A percentile compares a stretch with the other conserved stretches of the same genome.
Conservation (phyloP, 192 early-diverging fungal genomes). For the Podila epigama region DNA sequence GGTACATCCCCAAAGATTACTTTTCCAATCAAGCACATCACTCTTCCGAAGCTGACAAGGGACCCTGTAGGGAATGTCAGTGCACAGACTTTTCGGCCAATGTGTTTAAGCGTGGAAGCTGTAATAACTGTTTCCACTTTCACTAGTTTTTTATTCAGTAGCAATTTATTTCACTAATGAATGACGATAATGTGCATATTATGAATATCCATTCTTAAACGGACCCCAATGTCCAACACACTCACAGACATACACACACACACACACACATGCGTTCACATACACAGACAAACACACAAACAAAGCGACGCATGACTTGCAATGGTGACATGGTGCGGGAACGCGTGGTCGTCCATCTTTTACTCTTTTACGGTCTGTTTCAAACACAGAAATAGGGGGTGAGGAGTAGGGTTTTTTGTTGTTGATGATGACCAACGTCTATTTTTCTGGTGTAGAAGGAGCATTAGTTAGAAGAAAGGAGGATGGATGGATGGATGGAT, state of each 20-base stretch:
- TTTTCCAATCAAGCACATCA: conserved; percentile 21
- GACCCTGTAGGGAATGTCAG: conserved; percentile 67
- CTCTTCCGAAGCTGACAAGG: conserved; percentile 25
- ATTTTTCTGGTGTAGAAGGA: too few relatives aligned
- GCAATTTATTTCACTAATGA: not conserved
- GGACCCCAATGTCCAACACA: too few relatives aligned
- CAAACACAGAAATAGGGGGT: too few relatives aligned
- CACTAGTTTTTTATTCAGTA: conserved; percentile 48
- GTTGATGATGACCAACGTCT: too few relatives aligned
- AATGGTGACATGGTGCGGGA: too few relatives aligned
- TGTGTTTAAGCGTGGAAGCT: conserved; percentile 76
- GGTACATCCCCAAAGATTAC: conserved; percentile 53
- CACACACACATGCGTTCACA: not conserved
- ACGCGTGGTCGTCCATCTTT: too few relatives aligned
- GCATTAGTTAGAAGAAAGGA: too few relatives aligned
- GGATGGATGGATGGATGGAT: too few relatives aligned
- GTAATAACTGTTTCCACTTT: conserved; percentile 86
- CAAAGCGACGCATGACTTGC: not conserved
- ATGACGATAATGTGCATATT: too few relatives aligned
- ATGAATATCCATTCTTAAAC: too few relatives aligned
- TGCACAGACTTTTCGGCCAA: conserved; percentile 79
- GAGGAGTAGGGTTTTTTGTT: too few relatives aligned
- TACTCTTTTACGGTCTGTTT: too few relatives aligned
- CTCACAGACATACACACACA: not conserved
- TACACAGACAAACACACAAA: not conserved